Base-by-base conservation (phyloP, 2,329 filamentous ascomycete genomes). In the Cladorrhinum sp. region DNA sequence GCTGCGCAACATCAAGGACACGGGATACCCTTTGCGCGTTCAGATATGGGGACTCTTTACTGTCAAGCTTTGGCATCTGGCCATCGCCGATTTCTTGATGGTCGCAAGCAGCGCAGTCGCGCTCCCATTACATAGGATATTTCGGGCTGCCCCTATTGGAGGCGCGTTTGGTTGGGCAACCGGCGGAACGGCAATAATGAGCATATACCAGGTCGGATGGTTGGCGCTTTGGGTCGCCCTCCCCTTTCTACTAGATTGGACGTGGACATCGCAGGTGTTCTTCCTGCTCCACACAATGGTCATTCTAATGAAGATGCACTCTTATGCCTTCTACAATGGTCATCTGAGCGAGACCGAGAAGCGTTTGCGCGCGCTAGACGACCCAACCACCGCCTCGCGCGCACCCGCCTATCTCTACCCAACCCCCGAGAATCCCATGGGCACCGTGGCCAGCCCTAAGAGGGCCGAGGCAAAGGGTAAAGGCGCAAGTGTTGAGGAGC, bases 261-360 rank as follows among this genome's bases (percentile, higher is more conserved):
- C 92, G 2, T 99, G 95, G 95, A 99, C 95, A 0, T 88, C 93
- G 2, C 95, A 98, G 72, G 95, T 99, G 41, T 99, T 96, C 74
- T 85, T 99, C 68, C 89, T 93, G 10, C 80, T 99, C 32, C 95
- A 99, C 75, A 89, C 92, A 49, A 86, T 99, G 76, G 89, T 91
- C 7, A 81, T 99, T 20, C 86, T 97, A 55, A 99, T 99, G 95
- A 99, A 99, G 80, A 95, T 98, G 86, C 95, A 99, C 74, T 97
- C 93, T 5, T 99, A 96, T 71, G 90, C 92, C 23, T 99, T 98
- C 75, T 99, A 99, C 79, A 98, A 97, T 69, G 95, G 95, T 10
- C 95, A 99, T 74, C 81, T 99, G 16, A 91, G 89, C 67, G 91
- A 95, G 73, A 96, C 92, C 0, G 85, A 96, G 73, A 87, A 89